Conservation (phyloP, 225 moss, liverwort and hornwort species). For the Asterella californica region DNA sequence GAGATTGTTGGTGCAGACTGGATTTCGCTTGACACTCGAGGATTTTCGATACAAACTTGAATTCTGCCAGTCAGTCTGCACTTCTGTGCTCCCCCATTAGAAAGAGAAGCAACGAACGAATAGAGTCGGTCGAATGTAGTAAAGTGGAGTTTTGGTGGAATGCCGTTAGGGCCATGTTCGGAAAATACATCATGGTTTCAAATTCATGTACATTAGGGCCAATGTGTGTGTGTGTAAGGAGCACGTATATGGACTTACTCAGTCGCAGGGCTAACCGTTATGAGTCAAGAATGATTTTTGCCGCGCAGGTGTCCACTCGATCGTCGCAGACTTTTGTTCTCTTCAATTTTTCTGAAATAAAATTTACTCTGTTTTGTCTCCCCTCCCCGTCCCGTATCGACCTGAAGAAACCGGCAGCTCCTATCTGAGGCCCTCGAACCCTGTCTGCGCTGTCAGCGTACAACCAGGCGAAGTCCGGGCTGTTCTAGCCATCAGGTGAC, state of each 20-base stretch:
- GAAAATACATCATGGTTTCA: slow-evolving; percentile 25
- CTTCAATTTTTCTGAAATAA: slow-evolving; percentile 22
- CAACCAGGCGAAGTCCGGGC: neutral
- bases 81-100: slow-evolving; percentile 18
- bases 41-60: slow-evolving; percentile 16
- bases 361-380: slow-evolving; percentile 5
- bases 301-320: slow-evolving; percentile 23
- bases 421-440: neutral
- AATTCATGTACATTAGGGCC: slow-evolving; percentile 30
- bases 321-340: slow-evolving; percentile 25
- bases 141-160: slow-evolving; percentile 22
- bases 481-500: neutral
- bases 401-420: neutral
- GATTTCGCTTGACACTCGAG: slow-evolving; percentile 3
- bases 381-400: neutral
- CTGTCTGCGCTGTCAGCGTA: neutral
- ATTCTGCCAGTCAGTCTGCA: slow-evolving; percentile 23
- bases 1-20: slow-evolving; percentile 23
- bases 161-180: slow-evolving; percentile 26
- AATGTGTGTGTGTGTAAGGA: slow-evolving; percentile 21
- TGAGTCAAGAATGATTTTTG: slow-evolving; percentile 17
- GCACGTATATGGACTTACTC: slow-evolving; percentile 15
- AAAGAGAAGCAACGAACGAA: slow-evolving; percentile 6
- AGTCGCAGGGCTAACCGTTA: slow-evolving; percentile 17
- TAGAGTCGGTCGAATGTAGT: slow-evolving; percentile 21